Base-by-base conservation (phyloP, 768 basidiomycete genomes). In the Boletus speciosus region DNA sequence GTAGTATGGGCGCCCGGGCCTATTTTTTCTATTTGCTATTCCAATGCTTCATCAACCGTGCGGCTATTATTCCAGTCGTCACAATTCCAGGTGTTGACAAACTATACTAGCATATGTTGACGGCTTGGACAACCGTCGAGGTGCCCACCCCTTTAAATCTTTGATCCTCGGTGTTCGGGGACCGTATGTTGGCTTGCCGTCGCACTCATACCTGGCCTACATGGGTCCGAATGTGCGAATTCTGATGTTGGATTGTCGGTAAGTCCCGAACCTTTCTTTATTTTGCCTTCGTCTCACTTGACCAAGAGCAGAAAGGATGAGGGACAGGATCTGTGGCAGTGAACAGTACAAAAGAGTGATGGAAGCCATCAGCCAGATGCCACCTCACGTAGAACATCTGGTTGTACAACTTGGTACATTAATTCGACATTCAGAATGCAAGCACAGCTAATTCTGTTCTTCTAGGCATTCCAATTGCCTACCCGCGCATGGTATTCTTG, bases 21-120 rank as follows among this genome's bases (percentile, higher is more conserved):
- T 97, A 94, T 72, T 95, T 95, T 69, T 95, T 85, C 76, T 99
- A 85, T 73, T 76, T 96, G 21, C 77, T 99, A 1, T 98, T 99
- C 77, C 96, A 99, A 61, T 91, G 90, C 61, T 95, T 95, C 69
- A 83, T 89, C 61, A 86, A 88, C 58, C 81, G 90, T 89, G 61
- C 49, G 80, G 48, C 14, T 29, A 47, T 53, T 21, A 19, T 46
- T 32, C 42, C 52, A 38, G n/a, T 48, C 19, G n/a, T 55, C 27
- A 44, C 29, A 40, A 15, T 46, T 5, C 5, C 25, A 6, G 12
- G 54, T 45, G 39, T 42, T 54, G 34, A 54, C 44, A 27, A 32
- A 11, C 29, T 25, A 29, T 25, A 32, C 6, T 51, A 67, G 66
- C 64, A 56, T 48, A 59, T 1, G 51, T 89, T 19, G 96, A 98